These are phyloP conservation scores for Diutina rugosa DNA, from an alignment of 1,139 yeast genomes.

Conservation along the genomic window DNA sequence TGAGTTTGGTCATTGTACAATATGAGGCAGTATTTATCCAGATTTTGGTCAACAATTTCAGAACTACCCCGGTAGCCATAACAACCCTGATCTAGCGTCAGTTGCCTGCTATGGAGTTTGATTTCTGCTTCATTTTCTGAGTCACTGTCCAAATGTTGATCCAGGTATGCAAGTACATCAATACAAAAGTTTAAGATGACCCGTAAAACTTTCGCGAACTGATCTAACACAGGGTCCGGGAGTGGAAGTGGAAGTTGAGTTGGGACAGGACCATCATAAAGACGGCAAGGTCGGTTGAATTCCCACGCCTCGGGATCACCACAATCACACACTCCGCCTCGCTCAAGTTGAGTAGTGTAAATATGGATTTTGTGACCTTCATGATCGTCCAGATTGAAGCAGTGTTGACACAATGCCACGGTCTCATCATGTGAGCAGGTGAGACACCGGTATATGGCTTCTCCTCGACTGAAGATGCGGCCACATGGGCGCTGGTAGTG, in stretches of 20 bases:
- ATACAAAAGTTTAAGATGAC: constrained; percentile 58
- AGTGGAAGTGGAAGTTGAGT: constrained; percentile 17
- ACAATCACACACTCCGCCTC: constrained; percentile 76
- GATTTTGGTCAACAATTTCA: constrained; percentile 13
- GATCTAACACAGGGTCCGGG: constrained; percentile 20
- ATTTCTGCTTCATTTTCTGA: neutral
- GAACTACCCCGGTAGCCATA: constrained; percentile 25
- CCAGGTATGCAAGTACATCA: constrained; percentile 38
- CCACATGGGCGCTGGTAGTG: constrained; percentile 67
- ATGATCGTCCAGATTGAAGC: constrained; percentile 65
- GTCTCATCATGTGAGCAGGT: constrained; percentile 83
- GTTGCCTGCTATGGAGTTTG: neutral
- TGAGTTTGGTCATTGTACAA: constrained; percentile 73
- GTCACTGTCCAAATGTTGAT: neutral
- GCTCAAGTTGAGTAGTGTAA: constrained; percentile 63
- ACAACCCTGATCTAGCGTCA: constrained; percentile 16
- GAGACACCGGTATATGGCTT: constrained; percentile 71
- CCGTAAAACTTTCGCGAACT: constrained; percentile 34
- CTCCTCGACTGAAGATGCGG: constrained; percentile 66
- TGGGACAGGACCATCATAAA: constrained; percentile 4
- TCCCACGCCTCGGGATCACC: constrained; percentile 55
- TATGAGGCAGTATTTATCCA: constrained; percentile 42
- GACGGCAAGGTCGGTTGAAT: constrained; percentile 19
- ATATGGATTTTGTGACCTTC: constrained; percentile 65
- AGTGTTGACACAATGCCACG: constrained; percentile 71